Evolutionary conservation across 2,329 filamentous ascomycete species (phyloP), one percentile per base, ranked within the genome.

Genomic region (Pseudogymnoascus sp.): DNA sequence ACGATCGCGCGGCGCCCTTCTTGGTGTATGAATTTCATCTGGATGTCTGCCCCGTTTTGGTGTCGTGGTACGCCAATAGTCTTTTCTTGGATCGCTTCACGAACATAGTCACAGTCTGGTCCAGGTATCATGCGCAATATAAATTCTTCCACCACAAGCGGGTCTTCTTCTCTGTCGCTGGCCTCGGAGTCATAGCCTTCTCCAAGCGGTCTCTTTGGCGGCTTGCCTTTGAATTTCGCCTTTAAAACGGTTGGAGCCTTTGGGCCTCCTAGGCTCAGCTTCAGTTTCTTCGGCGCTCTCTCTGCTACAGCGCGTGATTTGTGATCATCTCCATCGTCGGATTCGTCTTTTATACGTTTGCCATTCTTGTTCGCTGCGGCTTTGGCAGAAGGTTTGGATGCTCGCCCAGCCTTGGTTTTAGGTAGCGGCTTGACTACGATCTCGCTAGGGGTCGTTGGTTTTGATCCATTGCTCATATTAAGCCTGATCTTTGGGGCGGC

Each of bases 161-260:
- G 95, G 71, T 99, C 95, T 8, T 80, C 76, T 74, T 99, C 95
- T 12, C 88, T 86, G 71, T 97, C 95, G 62, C 92, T 95, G 11
- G 93, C 91, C 75, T 97, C 95, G 2, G 93, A 97, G 73, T 99
- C 95, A 75, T 97, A 99, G 6, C 93, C 95, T 62, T 96, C 91
- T 60, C 95, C 95, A 1, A 85, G 83, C 4, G 87, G 86, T 66
- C 90, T 84, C 33, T 83, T 79, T 5, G 90, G 88, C 1, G 84
- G 81, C 66, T 86, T 83, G n/a, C 88, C 88, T 68, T 87, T 85
- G 59, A 85, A 79, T 70, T 86, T 88, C 63, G 90, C 77, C 61
- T 83, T 83, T 62, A 87, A 69, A 59, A 63, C 78, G 33, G 73
- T 79, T 64, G 76, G 76, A 35, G 69, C 73, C 61, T 66, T 70